Base-by-base conservation (phyloP, 176 grass and related monocot genomes). In the Oryza longistaminata region DNA sequence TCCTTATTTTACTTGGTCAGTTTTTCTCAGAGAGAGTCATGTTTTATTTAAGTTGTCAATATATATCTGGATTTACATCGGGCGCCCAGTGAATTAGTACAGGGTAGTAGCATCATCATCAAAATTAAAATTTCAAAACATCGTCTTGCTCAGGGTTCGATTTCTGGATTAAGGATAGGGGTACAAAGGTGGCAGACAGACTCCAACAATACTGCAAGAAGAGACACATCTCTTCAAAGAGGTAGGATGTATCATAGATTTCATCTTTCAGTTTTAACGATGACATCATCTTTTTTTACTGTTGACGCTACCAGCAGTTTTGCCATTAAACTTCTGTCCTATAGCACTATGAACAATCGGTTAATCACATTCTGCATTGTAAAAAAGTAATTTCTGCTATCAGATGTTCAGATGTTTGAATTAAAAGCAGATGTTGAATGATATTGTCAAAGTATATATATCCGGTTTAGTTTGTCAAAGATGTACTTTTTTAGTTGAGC, bases 121-220 rank as follows among this genome's bases (percentile, higher is more conserved):
- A 40, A 22, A n/a, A 71, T 80, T 75, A 31, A 75, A 40, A 64
- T 53, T 83, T 81, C 26, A 13, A 12, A 31, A 44, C 43, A 25
- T 78, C 42, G 3, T 71, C 1, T 65, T 76, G 68, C 64, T 53
- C 65, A 94, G 88, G 81, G 75, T 88, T 39, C 34, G 65, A 34
- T 86, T 91, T 79, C 89, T 82, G 82, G 68, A 50, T n/a, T 87
- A n/a, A 78, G 65, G 74, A 49, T 53, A 92, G 73, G 37, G 71
- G 21, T 29, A 68, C 8, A 81, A 76, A 69, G 73, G 77, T 73
- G 66, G 55, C n/a, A 46, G 73, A 34, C 19, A 52, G 60, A 21
- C 5, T 70, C 74, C 80, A 52, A 39, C 17, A 0, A 29, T 66
- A 80, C 34, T 16, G 76, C 40, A 39, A 8, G 75, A 72, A 68